Base-by-base conservation (phyloP, 257 asterid genomes). In the Anisodus acutangulus region DNA sequence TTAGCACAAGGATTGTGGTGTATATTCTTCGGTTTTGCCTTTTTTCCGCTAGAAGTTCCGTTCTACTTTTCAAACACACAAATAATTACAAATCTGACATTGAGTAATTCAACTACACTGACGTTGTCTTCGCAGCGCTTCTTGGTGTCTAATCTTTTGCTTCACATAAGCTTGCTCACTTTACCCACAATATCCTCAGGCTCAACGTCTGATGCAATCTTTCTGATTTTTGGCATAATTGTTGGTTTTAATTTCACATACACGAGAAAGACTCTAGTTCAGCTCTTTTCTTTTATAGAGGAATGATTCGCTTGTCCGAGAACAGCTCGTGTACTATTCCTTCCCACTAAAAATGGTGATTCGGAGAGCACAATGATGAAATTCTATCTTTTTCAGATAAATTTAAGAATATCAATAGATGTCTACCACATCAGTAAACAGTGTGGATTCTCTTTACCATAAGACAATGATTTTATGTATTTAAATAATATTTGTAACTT, bases 401-500 rank as follows among this genome's bases (percentile, higher is more conserved):
- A 9, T 72, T 54, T 15, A 12, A 54, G 59, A 3, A 72, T 71
- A 71, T 51, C 80, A 31, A 45, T 72, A 13, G 59, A 72, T 39
- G 80, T 72, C n/a, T 54, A 72, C 80, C 57, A 72, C 39, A 54
- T 72, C 41, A 72, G 59, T 22, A 45, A 72, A 15, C 76, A 72
- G 10, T n/a, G n/a, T 47, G 80, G 41, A 5, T 72, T 72, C 9
- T 72, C 80, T 47, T 45, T 72, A 72, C 80, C 41, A 72, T 5
- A 47, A 72, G 59, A 19, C 59, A 72, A 72, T 10, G 59, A 47
- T 22, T 47, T 47, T 45, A 19, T 47, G n/a, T 72, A 72, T 19
- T 17, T 47, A 10, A 10, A 72, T 45, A 19, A 19, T 37, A 68
- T 5, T 72, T n/a, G 11, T 31, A 72, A 10, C 15, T 72, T 19